A percentile compares a stretch with the other conserved stretches of the same genome.
phyloP scores from a whole-genome alignment of 306 rosid genomes.

The Malus orientalis region DNA sequence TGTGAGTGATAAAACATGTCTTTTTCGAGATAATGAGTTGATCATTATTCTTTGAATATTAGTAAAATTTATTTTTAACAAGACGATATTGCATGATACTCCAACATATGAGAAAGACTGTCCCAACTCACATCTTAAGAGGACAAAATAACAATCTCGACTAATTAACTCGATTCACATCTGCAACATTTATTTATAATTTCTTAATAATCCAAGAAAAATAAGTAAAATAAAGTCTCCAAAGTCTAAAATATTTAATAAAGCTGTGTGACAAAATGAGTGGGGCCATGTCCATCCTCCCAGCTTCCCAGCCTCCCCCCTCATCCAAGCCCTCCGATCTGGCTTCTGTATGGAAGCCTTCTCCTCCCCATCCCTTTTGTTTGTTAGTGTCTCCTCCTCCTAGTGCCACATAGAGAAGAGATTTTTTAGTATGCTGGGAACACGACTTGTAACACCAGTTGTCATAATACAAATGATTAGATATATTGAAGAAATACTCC shows the following conservation, averaged over 20 bases:
- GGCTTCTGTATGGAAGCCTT: too few species aligned
- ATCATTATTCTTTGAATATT: neutral
- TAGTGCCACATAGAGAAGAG: neutral
- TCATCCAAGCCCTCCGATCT: too few species aligned
- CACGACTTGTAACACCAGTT: rapidly evolving
- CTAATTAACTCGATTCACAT: too few species aligned
- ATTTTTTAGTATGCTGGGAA: rapidly evolving
- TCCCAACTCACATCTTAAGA: too few species aligned
- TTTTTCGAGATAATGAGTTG: neutral
- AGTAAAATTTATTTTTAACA: too few species aligned
- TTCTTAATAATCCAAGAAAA: neutral
- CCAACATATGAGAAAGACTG: too few species aligned
- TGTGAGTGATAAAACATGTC: too few species aligned
- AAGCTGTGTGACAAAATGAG: conserved; percentile 6
- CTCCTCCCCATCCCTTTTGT: neutral
- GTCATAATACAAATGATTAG: too few species aligned
- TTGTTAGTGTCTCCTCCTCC: neutral
- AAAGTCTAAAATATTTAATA: neutral
- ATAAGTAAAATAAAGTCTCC: neutral
- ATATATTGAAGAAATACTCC: too few species aligned
- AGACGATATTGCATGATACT: too few species aligned
- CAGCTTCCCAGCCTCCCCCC: conserved; percentile 7
- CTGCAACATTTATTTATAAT: too few species aligned
- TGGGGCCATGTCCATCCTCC: conserved; percentile 13
- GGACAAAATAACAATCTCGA: too few species aligned